Conservation (phyloP, 202 grass and related monocot species). For the Setaria italica region DNA sequence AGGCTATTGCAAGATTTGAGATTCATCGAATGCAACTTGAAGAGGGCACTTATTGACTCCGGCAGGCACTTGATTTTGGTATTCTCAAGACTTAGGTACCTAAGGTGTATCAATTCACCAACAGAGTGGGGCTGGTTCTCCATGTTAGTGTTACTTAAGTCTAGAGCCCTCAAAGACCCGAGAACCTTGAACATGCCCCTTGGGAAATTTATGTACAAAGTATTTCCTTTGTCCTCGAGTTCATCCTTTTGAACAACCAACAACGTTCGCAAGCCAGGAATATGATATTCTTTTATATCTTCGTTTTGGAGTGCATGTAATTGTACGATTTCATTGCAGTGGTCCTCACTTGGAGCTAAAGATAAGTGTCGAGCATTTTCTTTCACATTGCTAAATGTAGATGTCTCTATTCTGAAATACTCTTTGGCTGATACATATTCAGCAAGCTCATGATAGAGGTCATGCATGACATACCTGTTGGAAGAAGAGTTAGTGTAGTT, state of each 20-base stretch:
- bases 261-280: conserved; percentile 32
- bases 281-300: conserved; percentile 24
- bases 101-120: conserved; percentile 44
- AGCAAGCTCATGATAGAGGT: conserved; percentile 42
- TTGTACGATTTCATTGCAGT: conserved; percentile 26
- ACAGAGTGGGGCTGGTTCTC: conserved; percentile 26
- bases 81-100: conserved; percentile 49
- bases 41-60: conserved; percentile 47
- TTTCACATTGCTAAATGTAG: conserved; percentile 39
- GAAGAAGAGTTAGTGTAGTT: conserved; percentile 6
- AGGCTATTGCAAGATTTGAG: conserved; percentile 47
- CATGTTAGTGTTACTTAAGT: conserved; percentile 50
- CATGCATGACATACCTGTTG: conserved; percentile 35
- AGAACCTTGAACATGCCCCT: conserved; percentile 29
- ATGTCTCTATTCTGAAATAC: conserved; percentile 40
- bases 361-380: conserved; percentile 39
- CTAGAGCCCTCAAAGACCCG: conserved; percentile 36
- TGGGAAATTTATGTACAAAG: conserved; percentile 33
- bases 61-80: conserved; percentile 45
- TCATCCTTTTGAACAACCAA: conserved; percentile 40
- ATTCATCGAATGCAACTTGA: conserved; percentile 55
- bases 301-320: conserved; percentile 19
- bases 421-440: conserved; percentile 38
- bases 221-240: neutral
- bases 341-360: conserved; percentile 27